Evolutionary conservation across 805 yeast species (phyloP), one percentile per base, ranked within the genome.

Genomic region (Kodamaea sagamina): DNA sequence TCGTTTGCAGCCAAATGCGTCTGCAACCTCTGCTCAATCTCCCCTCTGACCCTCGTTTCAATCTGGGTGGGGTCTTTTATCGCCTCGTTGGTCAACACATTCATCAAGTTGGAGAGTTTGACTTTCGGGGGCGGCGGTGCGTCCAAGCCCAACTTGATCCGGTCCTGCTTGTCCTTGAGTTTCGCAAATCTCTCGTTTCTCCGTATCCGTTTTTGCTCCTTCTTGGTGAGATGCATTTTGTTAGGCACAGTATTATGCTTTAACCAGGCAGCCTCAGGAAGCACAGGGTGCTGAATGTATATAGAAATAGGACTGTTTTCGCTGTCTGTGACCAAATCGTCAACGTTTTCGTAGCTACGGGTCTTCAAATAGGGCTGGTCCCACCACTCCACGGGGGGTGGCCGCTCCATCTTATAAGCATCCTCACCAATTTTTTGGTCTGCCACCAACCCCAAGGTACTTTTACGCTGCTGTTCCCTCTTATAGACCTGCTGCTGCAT

Each of bases 41-140:
- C 93, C 17, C 68, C 61, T 34, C 77, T 71, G 0, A 93, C 97
- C 39, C 73, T 63, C 61, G 72, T 70, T 56, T 92, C 99, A 51
- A 89, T 83, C 3, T 79, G 79, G 0, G 98, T 92, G 1, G 99
- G 98, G 58, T 93, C 96, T 46, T 77, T 72, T 37, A 90, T 84
- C 5, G 93, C 88, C 45, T 87, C 95, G 52, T 86, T 81, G 2
- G 97, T 87, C 38, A 86, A 68, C 0, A 89, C 96, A 53, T 77
- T 84, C 89, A 89, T 87, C 62, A 93, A 73, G 58, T 92, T 93
- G 32, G 84, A 79, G 34, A 89, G 68, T 54, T 85, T 87, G 18
- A 93, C 85, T 61, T 92, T 93, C 2, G 97, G 95, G 4, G 84
- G 84, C 0, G 97, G 96, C 4, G 95, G 84, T 0, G 95, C 85